Percentiles rank a stretch among this genome's conserved stretches.
These are phyloP conservation scores for Gleditsia sinensis DNA, from an alignment of 306 rosid genomes.

Conservation along the genomic window DNA sequence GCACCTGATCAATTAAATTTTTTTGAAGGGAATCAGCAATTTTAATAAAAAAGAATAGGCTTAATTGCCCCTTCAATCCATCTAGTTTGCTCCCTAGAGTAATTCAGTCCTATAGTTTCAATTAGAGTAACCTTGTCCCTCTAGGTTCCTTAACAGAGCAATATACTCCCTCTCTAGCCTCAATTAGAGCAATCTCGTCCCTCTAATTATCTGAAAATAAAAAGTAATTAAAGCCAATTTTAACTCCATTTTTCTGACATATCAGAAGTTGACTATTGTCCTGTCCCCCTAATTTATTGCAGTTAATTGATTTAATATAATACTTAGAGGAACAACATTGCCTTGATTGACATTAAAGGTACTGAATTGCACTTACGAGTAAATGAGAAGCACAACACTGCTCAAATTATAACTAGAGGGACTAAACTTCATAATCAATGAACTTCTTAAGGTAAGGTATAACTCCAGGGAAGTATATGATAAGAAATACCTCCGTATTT, in stretches of 20 bases:
- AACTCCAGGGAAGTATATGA: background rate
- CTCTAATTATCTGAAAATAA: background rate
- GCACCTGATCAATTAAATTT: slow-evolving; percentile 55
- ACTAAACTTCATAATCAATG: slow-evolving; percentile 9
- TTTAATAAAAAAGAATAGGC: background rate
- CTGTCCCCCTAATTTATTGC: background rate
- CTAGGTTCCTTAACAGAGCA: background rate
- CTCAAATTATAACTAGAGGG: too few species aligned
- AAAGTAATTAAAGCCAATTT: background rate
- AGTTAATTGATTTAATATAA: background rate
- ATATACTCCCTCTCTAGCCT: background rate
- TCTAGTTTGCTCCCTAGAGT: background rate
- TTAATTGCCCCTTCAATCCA: background rate
- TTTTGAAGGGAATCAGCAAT: background rate
- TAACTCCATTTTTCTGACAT: background rate
- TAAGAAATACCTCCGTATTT: slow-evolving; percentile 69
- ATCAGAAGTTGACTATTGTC: background rate
- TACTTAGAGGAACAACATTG: background rate
- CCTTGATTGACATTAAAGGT: background rate
- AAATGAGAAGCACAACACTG: too few species aligned
- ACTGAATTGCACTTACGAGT: too few species aligned
- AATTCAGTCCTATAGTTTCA: background rate
- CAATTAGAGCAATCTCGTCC: background rate
- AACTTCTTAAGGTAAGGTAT: slow-evolving; percentile 4
- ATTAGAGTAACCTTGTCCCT: too few species aligned